A percentile compares a stretch with the other conserved stretches of the same genome.
These are phyloP conservation scores for Fusarium sp. DNA, from an alignment of 2,329 filamentous ascomycete genomes.

Conservation along the genomic window DNA sequence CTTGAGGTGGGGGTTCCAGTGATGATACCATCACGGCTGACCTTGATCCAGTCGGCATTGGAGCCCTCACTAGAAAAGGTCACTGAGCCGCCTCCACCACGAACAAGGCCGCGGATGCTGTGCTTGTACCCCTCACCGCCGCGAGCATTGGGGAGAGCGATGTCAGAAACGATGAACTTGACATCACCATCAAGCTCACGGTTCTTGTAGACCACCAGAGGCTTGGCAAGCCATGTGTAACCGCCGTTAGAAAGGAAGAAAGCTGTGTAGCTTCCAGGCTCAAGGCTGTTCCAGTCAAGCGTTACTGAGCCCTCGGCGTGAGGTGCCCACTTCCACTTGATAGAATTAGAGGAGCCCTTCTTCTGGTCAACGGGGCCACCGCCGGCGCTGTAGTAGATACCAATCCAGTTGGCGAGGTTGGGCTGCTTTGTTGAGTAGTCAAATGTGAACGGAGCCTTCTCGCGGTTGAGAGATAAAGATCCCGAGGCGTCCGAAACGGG, in stretches of 20 bases:
- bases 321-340: constrained; percentile 54
- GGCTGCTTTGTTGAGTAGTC: constrained; percentile 51
- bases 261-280: constrained; percentile 53
- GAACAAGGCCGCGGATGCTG: constrained; percentile 52
- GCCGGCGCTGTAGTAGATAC: constrained; percentile 52
- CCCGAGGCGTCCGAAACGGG: constrained; percentile 11
- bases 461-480: constrained; percentile 35
- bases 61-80: constrained; percentile 48
- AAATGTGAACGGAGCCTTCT: constrained; percentile 51
- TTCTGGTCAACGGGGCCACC: constrained; percentile 54
- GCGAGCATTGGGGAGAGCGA: constrained; percentile 56
- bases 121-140: constrained; percentile 52
- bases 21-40: constrained; percentile 52
- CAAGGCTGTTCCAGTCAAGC: constrained; percentile 45
- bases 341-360: constrained; percentile 46
- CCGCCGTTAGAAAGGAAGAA: constrained; percentile 55
- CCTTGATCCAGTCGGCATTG: constrained; percentile 51
- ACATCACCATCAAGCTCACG: constrained; percentile 34
- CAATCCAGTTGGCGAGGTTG: constrained; percentile 56
- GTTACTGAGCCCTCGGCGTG: constrained; percentile 46
- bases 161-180: constrained; percentile 49
- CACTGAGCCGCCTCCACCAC: constrained; percentile 42
- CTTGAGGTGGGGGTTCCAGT: constrained; percentile 52
- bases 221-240: constrained; percentile 55
- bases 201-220: constrained; percentile 50